Evolutionary conservation across 2,329 filamentous ascomycete species (phyloP).

Genomic region (Fusarium armeniacum): DNA sequence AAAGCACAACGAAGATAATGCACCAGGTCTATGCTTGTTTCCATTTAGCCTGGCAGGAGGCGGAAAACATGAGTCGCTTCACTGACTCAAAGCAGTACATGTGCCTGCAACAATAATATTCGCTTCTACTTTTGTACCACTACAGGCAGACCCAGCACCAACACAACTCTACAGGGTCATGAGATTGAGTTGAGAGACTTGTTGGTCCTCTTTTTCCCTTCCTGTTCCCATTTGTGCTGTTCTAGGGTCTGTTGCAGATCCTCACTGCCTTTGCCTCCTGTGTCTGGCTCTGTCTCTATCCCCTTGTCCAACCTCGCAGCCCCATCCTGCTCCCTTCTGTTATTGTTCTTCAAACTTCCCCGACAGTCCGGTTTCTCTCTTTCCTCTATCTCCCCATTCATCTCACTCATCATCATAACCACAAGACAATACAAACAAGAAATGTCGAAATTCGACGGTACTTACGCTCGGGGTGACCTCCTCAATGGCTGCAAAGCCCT

Average conservation of each 20-base stretch:
- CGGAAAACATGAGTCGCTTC: neutral
- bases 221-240: neutral
- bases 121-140: neutral
- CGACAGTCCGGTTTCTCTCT: neutral
- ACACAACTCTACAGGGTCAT: neutral
- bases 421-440: neutral
- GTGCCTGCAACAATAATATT: neutral
- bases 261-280: neutral
- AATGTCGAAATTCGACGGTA: conserved; percentile 36
- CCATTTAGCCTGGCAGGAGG: neutral
- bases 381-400: neutral
- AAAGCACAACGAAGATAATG: neutral
- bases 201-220: conserved; percentile 2
- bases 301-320: neutral
- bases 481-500: conserved; percentile 39
- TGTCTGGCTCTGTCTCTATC: neutral
- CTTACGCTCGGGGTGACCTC: conserved; percentile 42
- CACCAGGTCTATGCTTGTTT: conserved; percentile 9
- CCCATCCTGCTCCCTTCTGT: neutral
- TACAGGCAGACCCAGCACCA: neutral
- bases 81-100: neutral
- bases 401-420: neutral
- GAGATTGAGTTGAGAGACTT: conserved; percentile 10
- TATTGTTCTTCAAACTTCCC: neutral
- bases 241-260: conserved; percentile 3